Evolutionary conservation across 169 alveolate species (phyloP).

Genomic region (Cystoisospora suis): DNA sequence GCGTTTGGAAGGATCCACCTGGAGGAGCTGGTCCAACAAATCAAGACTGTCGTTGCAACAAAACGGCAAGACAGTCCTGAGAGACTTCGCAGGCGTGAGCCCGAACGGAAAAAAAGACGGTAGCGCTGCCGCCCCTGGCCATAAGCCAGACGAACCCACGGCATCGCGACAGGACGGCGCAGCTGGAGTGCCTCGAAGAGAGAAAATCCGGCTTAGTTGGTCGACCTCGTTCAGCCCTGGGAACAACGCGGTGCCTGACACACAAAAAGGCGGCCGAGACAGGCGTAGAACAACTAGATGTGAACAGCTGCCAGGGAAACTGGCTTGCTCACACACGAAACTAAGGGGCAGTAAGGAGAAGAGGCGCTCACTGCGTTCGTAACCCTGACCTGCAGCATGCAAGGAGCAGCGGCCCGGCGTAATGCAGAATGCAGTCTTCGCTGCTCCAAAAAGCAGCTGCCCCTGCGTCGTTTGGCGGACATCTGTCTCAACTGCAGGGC

Average conservation of each 20-base stretch:
- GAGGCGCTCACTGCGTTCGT: too few relatives aligned
- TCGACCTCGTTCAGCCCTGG: slow-evolving; percentile 44
- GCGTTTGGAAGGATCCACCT: slow-evolving; percentile 76
- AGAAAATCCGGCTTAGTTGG: slow-evolving; percentile 51
- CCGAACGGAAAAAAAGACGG: slow-evolving; percentile 43
- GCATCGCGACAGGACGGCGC: not conserved
- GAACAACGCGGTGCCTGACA: slow-evolving; percentile 20
- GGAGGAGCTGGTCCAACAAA: slow-evolving; percentile 75
- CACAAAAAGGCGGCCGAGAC: too few relatives aligned
- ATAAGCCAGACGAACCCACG: not conserved
- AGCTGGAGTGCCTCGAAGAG: slow-evolving; percentile 39
- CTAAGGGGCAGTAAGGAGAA: too few relatives aligned
- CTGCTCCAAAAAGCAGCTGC: too few relatives aligned
- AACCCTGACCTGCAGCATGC: too few relatives aligned
- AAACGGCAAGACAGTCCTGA: slow-evolving; percentile 25
- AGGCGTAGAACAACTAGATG: too few relatives aligned
- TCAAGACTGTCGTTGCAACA: slow-evolving; percentile 61
- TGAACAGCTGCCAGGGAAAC: too few relatives aligned
- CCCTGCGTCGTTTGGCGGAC: too few relatives aligned
- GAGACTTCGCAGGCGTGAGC: not conserved
- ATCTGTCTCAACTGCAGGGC: too few relatives aligned
- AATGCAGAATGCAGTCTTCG: too few relatives aligned
- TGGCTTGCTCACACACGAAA: too few relatives aligned
- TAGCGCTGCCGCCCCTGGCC: slow-evolving; percentile 14
- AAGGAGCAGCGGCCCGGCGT: too few relatives aligned